Percentiles rank a stretch among this genome's conserved stretches.
phyloP scores from a whole-genome alignment of 768 basidiomycete species.

The Macrolepiota dolichaula region DNA sequence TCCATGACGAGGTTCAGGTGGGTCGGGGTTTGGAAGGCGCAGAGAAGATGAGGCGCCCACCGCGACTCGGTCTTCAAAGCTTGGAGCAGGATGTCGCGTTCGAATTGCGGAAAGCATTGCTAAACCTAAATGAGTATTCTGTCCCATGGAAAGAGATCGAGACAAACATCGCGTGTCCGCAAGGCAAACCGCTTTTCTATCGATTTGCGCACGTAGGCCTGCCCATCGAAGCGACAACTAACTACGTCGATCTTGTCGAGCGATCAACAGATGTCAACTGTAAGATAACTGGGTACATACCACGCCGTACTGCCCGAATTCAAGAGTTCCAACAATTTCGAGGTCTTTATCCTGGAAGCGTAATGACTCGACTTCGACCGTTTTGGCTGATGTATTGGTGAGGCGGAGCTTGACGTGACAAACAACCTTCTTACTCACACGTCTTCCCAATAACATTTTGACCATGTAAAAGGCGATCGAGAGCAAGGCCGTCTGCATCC shows the following conservation, averaged over 20 bases:
- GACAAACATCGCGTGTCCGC: conserved; percentile 71
- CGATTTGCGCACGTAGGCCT: conserved; percentile 82
- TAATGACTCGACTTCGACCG: conserved; percentile 62
- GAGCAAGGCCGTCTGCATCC: conserved; percentile 59
- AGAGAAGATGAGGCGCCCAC: conserved; percentile 82
- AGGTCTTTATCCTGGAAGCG: conserved; percentile 76
- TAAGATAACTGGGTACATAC: conserved; percentile 33
- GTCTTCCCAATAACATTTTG: conserved; percentile 76
- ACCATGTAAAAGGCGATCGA: conserved; percentile 74
- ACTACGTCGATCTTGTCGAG: conserved; percentile 76
- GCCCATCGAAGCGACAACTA: conserved; percentile 64
- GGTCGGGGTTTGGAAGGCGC: conserved; percentile 76
- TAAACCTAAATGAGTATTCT: conserved; percentile 26
- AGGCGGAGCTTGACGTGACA: conserved; percentile 1
- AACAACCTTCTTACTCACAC: conserved; percentile 33
- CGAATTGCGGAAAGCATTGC: conserved; percentile 85
- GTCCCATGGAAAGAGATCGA: no score
- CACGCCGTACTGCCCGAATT: conserved; percentile 84
- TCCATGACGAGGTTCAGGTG: conserved; percentile 81
- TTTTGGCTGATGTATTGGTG: conserved; percentile 52
- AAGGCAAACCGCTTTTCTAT: conserved; percentile 71
- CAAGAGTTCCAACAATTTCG: conserved; percentile 63
- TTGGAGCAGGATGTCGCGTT: conserved; percentile 74
- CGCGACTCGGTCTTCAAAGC: conserved; percentile 48
- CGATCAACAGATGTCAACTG: not conserved